A percentile compares a stretch with the other conserved stretches of the same genome.
Conservation (phyloP, 257 asterid genomes). For the Fraxinus cuspidata region DNA sequence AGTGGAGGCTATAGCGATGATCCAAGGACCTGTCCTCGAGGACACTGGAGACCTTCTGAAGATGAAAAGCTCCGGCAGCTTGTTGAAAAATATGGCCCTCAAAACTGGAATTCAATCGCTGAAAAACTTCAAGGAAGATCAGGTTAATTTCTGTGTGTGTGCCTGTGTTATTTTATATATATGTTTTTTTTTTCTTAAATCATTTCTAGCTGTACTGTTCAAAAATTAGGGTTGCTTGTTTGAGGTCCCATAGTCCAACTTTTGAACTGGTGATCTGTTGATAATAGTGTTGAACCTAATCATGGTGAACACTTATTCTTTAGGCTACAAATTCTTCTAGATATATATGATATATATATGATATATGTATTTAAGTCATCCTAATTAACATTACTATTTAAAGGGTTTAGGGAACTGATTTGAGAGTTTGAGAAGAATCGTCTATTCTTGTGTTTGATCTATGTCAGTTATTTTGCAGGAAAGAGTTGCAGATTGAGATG, state of each 20-base stretch:
- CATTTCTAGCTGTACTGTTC: conserved; percentile 4
- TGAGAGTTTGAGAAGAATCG: background rate
- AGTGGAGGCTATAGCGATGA: conserved; percentile 51
- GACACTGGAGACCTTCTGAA: conserved; percentile 96
- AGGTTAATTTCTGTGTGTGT: conserved; percentile 37
- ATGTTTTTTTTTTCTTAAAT: background rate
- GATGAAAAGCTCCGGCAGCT: conserved; percentile 81
- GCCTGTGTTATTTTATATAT: background rate
- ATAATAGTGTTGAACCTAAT: background rate
- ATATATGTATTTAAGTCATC: no score
- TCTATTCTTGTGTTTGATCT: background rate
- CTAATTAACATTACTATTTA: background rate
- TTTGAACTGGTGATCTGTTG: background rate
- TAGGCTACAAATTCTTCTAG: background rate
- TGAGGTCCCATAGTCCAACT: background rate
- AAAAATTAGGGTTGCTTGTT: conserved; percentile 22
- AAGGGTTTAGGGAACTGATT: background rate
- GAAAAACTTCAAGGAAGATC: conserved; percentile 97
- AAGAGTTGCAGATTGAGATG: conserved; percentile 96
- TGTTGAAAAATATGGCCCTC: conserved; percentile 84
- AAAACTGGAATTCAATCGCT: conserved; percentile 94
- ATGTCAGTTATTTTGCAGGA: conserved; percentile 39
- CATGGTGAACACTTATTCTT: background rate
- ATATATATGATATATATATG: no score
- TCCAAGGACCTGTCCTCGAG: conserved; percentile 70